Evolutionary conservation across 768 basidiomycete species (phyloP), one percentile per base, ranked within the genome.

Genomic region (Russula foetens): DNA sequence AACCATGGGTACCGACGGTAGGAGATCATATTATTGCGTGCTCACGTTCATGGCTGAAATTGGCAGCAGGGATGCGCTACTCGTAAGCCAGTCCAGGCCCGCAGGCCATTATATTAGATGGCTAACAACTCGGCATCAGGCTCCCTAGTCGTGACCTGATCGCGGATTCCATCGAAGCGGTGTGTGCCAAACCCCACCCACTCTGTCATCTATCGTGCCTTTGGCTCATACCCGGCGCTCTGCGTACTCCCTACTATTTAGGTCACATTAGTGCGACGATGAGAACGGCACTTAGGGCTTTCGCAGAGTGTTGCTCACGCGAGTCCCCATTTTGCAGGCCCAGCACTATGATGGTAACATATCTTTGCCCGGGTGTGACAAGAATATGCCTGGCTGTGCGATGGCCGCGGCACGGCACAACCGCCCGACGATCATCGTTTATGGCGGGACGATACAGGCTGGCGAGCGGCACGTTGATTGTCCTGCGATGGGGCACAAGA

Each of bases 321-420:
- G 4, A 47, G 17, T 44, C 43, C 5, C 26, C 17, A 24, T 7
- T 14, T 23, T 33, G 53, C 56, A 88, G 89, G 89, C 90, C 23
- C 91, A 93, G 75, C 84, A 91, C 68, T 92, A 93, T 67, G 92
- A 94, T 62, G 91, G 83, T 14, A 91, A 92, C 67, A 90, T 93
- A 66, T 83, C 88, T 6, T 79, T 92, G 55, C 92, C 92, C 19
- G 90, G 91, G 58, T 93, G 91, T 65, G 91, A 93, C 73, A 93
- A 93, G 76, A 93, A 93, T 69, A 92, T 93, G 92, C 91, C 91
- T 9, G 92, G 90, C 19, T 89, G 86, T 69, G 77, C 92, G 58
- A 90, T 94, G 69, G 92, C 92, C 17, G 91, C 91, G 1, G 87
- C 77, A 41, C 84, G 92, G 53, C 87, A 92, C 74, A 93, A 94